Base-by-base conservation (phyloP, 2,329 filamentous ascomycete species). In the Metarhizium robertsii region DNA sequence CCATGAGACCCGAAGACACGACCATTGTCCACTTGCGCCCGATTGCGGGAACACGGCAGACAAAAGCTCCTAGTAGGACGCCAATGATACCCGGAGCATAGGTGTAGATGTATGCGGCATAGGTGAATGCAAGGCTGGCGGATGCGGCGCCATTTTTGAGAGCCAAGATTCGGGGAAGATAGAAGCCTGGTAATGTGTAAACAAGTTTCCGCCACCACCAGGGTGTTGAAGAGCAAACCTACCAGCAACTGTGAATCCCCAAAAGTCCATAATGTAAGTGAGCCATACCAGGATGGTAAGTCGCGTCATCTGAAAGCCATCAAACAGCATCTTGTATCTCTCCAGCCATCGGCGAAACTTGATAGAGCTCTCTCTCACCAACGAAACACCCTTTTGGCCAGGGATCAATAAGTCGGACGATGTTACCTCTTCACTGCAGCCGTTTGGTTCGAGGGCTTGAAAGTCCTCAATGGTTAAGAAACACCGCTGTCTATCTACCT, bases 101-200 rank as follows among this genome's bases (percentile, higher is more conserved):
- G 2, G 79, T 80, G 61, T 77, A 78, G 38, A 81, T 73, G 63
- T 80, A 81, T 4, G 71, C 75, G 18, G 75, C 73, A 59, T 81
- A 81, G 0, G 77, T 81, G 8, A 61, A 72, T 62, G 53, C 61
- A 11, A 80, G 70, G 2, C 73, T 72, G 3, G 76, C 67, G 4
- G 71, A 61, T 11, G 73, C 67, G 0, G 67, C 68, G 14, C 73
- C 73, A 55, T 80, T 79, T 61, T 81, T 80, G n/a, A 74, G 59
- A 3, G 76, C 75, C 2, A 81, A 66, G 51, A 80, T 79, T 2
- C 69, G 68, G 0, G 78, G 78, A 4, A 80, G 68, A 55, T 77
- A 72, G 48, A 70, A 69, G 6, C 69, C 69, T 71, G n/a, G 14
- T 2, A 16, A 18, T 0, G 2, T 36, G 34, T 36, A 5, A 36